A percentile compares a stretch with the other conserved stretches of the same genome.
These are phyloP conservation scores for Echinosophora koreensis DNA, from an alignment of 306 rosid genomes.

Conservation along the genomic window DNA sequence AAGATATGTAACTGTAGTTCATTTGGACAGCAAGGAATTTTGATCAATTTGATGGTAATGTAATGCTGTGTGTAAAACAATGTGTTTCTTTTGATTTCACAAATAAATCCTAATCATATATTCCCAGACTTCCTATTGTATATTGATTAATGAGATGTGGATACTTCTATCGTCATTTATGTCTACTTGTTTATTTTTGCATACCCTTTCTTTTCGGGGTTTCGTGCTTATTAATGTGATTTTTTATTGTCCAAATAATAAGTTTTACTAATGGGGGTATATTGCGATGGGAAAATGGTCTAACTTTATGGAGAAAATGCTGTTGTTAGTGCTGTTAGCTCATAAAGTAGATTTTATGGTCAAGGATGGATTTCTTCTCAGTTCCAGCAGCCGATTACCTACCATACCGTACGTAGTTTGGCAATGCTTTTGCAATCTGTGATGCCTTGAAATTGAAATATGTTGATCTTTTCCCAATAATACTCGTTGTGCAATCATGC, in stretches of 20 bases:
- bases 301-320: no score
- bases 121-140: background rate
- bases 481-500: background rate
- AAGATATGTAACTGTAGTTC: conserved; percentile 23
- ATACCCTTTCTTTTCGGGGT: background rate
- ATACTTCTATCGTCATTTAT: background rate
- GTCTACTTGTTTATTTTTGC: background rate
- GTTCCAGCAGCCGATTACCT: no score
- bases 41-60: conserved; percentile 1
- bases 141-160: conserved; percentile 17
- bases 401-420: no score
- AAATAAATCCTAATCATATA: background rate
- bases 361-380: no score
- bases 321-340: no score
- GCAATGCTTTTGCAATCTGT: background rate
- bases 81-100: conserved; percentile 10
- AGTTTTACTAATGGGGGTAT: no score
- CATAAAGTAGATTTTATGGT: no score
- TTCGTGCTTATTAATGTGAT: background rate
- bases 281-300: no score
- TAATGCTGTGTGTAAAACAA: conserved; percentile 15
- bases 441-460: background rate
- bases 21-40: conserved; percentile 28
- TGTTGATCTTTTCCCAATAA: background rate
- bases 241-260: background rate